These are phyloP conservation scores for Orychophragmus violaceus DNA, from an alignment of 345 rosid species.

Conservation along the genomic window DNA sequence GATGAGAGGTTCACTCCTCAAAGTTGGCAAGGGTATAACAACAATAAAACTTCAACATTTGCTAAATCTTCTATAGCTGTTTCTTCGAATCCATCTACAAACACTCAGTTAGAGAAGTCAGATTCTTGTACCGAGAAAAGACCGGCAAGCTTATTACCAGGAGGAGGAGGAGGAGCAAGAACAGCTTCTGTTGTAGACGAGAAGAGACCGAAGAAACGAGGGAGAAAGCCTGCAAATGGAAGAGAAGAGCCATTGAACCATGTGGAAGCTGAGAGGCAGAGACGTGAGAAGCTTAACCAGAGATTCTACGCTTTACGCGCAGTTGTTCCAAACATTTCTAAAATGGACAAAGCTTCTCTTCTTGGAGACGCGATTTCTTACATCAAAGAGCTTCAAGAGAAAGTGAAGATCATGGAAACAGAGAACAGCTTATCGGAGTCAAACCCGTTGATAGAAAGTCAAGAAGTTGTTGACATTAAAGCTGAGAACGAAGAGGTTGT, in stretches of 20 bases:
- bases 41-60: conserved; percentile 35
- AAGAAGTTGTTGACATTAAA: conserved; percentile 57
- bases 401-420: conserved; percentile 70
- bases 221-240: conserved; percentile 96
- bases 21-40: conserved; percentile 42
- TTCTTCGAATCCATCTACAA: conserved; percentile 48
- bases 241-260: conserved; percentile 98
- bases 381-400: conserved; percentile 88
- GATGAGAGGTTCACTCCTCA: conserved; percentile 45
- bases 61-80: conserved; percentile 22
- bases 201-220: conserved; percentile 79
- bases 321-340: conserved; percentile 97
- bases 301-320: conserved; percentile 87
- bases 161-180: background rate
- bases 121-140: conserved; percentile 64
- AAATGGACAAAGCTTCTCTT: conserved; percentile 97
- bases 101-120: conserved; percentile 51
- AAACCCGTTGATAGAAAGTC: conserved; percentile 26
- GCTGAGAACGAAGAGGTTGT: conserved; percentile 58
- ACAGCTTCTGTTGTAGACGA: conserved; percentile 36
- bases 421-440: no score
- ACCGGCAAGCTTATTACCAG: conserved; percentile 10
- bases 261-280: conserved; percentile 96
- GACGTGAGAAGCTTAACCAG: conserved; percentile 94
- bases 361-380: conserved; percentile 92